Evolutionary conservation across 2,329 filamentous ascomycete genomes (phyloP).

Genomic region (Aureobasidium sp.): DNA sequence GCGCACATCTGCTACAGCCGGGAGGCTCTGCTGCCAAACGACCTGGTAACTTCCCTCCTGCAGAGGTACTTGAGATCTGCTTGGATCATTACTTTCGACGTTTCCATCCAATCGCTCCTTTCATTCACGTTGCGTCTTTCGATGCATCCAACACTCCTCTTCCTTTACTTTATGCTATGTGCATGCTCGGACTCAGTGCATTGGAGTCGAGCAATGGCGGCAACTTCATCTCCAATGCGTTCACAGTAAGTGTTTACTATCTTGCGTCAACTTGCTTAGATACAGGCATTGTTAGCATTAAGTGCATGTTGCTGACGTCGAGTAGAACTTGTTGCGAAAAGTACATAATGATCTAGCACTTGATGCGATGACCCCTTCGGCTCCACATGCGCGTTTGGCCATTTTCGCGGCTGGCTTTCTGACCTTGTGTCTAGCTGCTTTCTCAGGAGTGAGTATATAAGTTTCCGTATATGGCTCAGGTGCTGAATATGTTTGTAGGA

Average conservation of each 20-base stretch:
- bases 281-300: neutral
- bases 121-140: slow-evolving; percentile 47
- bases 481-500: slow-evolving; percentile 19
- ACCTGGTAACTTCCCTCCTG: slow-evolving; percentile 32
- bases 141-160: slow-evolving; percentile 40
- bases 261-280: slow-evolving; percentile 13
- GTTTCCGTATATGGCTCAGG: neutral
- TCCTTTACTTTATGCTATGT: slow-evolving; percentile 44
- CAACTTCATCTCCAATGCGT: slow-evolving; percentile 41
- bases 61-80: slow-evolving; percentile 47
- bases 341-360: slow-evolving; percentile 36
- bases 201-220: slow-evolving; percentile 45
- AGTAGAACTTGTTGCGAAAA: slow-evolving; percentile 30
- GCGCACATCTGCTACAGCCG: slow-evolving; percentile 18
- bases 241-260: slow-evolving; percentile 26
- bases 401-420: slow-evolving; percentile 41
- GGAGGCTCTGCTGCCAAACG: slow-evolving; percentile 20
- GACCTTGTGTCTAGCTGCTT: slow-evolving; percentile 42
- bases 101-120: slow-evolving; percentile 45
- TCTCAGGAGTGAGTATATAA: slow-evolving; percentile 36
- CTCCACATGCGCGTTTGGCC: slow-evolving; percentile 36
- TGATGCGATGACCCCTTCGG: slow-evolving; percentile 32
- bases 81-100: slow-evolving; percentile 47
- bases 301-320: neutral
- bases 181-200: slow-evolving; percentile 45